Evolutionary conservation across 192 early-diverging fungal species (phyloP).

Genomic region (Backusella sp.): DNA sequence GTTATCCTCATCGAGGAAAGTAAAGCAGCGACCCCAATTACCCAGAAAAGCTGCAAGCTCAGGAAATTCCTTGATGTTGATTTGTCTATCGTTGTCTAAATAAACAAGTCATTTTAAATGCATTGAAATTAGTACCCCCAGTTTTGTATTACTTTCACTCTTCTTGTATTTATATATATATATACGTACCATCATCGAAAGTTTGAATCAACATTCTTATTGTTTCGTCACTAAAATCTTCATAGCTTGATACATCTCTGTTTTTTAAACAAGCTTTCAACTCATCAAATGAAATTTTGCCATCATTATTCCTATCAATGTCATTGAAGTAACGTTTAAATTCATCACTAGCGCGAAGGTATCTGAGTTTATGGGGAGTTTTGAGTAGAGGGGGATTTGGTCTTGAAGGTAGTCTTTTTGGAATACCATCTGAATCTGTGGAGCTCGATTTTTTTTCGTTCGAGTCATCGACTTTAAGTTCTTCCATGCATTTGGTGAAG

Average conservation of each 20-base stretch:
- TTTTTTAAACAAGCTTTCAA: not conserved
- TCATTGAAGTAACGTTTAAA: not conserved
- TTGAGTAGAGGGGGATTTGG: not conserved
- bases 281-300: not conserved
- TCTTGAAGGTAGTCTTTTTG: conserved; percentile 1
- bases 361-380: not conserved
- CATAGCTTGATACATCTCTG: not conserved
- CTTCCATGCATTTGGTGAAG: not conserved
- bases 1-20: not conserved
- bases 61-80: not conserved
- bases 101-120: not conserved
- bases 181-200: conserved; percentile 1
- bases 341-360: not conserved
- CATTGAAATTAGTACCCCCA: not conserved
- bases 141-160: not conserved
- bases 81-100: not conserved
- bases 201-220: not conserved
- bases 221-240: not conserved
- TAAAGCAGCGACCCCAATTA: conserved; percentile 3
- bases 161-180: not conserved
- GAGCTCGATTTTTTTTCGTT: not conserved
- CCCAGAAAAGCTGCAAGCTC: not conserved
- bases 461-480: not conserved
- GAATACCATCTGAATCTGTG: not conserved
- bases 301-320: not conserved